Base-by-base conservation (phyloP, 441 rosid genomes). In the Iberis amara region DNA sequence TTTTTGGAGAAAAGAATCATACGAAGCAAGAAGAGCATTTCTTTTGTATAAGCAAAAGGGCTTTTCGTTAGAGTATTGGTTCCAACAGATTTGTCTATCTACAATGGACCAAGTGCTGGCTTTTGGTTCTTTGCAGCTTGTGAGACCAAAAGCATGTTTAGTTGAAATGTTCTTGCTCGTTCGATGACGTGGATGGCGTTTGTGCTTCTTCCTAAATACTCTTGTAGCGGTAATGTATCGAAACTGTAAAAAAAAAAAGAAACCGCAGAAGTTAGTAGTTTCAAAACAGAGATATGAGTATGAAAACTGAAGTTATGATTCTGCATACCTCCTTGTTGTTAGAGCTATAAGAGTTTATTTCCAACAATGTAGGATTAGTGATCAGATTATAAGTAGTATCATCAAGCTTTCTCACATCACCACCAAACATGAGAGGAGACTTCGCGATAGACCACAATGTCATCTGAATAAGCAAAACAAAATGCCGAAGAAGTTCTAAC, bases 341-440 rank as follows among this genome's bases (percentile, higher is more conserved):
- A 3, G 79, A 70, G 76, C 98, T 86, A 59, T 68, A 78, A 45
- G 70, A 59, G 56, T 88, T 86, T 60, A 92, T 83, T 64, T 83
- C 87, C 56, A 88, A 81, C 23, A 79, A 35, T 0, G 69, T 76
- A 49, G 96, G 94, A 59, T 92, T 74, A 60, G 96, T 73, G 50
- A 92, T 83, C 53, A 92, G 65, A 66, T 31, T 70, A 66, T 71
- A 82, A 23, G 96, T 82, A 28, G 73, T 12, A 4, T 68, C 73
- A 47, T 88, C 92, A 13, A 92, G 78, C 30, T 74, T 82, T 70
- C 92, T 77, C 43, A 81, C 72, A 70, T 92, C 98, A 56, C 98
- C 98, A 54, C 98, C 98, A 62, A 82, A 92, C 91, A 92, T 84
- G 44, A 88, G 82, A 60, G 96, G 98, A 9, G 98, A 88, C 76